These are phyloP conservation scores for Viola odorata DNA, from an alignment of 345 rosid species.

Conservation along the genomic window DNA sequence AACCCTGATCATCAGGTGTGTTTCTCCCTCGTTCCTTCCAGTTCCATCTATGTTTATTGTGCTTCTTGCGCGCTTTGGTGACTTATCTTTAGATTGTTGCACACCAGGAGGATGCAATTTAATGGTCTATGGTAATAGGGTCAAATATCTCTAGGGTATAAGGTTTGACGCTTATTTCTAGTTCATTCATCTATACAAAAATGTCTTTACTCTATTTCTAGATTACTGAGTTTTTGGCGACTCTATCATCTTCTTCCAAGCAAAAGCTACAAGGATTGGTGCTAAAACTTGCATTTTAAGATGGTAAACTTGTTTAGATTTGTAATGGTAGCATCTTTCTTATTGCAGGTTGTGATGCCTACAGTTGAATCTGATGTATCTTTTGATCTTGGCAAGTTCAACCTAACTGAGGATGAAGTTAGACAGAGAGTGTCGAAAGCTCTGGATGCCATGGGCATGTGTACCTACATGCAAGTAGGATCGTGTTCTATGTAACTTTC, in stretches of 20 bases:
- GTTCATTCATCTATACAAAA: neutral
- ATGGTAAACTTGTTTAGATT: neutral
- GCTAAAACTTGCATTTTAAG: neutral
- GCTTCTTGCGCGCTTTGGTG: too few species aligned
- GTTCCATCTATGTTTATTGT: too few species aligned
- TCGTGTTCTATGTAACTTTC: neutral
- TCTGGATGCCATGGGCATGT: constrained; percentile 77
- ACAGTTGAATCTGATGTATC: constrained; percentile 93
- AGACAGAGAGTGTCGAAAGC: constrained; percentile 59
- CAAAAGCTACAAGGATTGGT: neutral
- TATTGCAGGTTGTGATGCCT: constrained; percentile 87
- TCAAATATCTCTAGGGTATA: neutral
- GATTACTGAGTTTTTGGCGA: neutral
- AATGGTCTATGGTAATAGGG: neutral
- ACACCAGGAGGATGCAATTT: neutral
- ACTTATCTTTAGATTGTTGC: too few species aligned
- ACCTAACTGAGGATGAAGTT: constrained; percentile 49
- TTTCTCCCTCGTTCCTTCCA: neutral
- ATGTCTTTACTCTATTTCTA: neutral
- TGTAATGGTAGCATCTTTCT: constrained; percentile 5
- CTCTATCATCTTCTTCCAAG: neutral
- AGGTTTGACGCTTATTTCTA: neutral
- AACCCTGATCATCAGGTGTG: constrained; percentile 93
- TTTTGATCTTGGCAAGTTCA: constrained; percentile 82
- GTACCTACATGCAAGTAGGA: constrained; percentile 50